A percentile compares a stretch with the other conserved stretches of the same genome.
phyloP scores from a whole-genome alignment of 1,139 yeast species.

The Protomyces lactucae-debilis region DNA sequence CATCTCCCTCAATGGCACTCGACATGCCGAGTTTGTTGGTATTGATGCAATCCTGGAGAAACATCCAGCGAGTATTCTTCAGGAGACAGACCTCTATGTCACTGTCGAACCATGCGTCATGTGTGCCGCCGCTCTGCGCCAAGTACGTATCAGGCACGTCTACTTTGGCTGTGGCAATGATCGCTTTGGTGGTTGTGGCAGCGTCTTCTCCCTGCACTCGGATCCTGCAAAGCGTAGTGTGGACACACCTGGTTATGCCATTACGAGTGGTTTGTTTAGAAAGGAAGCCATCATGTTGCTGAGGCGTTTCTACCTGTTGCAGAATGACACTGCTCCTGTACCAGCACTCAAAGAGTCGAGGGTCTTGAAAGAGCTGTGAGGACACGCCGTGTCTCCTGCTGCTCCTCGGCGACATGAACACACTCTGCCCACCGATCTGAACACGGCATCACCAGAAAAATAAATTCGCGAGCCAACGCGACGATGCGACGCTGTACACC shows the following conservation, averaged over 20 bases:
- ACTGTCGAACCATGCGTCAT: slow-evolving; percentile 97
- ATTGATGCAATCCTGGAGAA: slow-evolving; percentile 50
- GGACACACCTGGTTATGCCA: slow-evolving; percentile 46
- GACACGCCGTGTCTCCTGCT: neutral
- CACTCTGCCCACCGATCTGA: neutral
- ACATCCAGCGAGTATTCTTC: slow-evolving; percentile 43
- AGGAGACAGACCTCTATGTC: slow-evolving; percentile 64
- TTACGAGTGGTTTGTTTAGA: slow-evolving; percentile 73
- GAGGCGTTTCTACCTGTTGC: slow-evolving; percentile 58
- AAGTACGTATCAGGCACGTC: slow-evolving; percentile 65
- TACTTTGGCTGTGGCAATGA: slow-evolving; percentile 92
- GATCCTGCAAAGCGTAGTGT: slow-evolving; percentile 14
- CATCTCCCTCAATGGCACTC: slow-evolving; percentile 65
- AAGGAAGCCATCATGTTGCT: slow-evolving; percentile 77
- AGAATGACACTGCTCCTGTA: slow-evolving; percentile 59
- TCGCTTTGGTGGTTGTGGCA: slow-evolving; percentile 94
- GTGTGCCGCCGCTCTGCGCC: slow-evolving; percentile 93
- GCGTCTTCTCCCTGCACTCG: slow-evolving; percentile 60
- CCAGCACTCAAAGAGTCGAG: slow-evolving; percentile 74
- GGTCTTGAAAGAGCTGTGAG: slow-evolving; percentile 53
- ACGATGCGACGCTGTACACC: too few species aligned
- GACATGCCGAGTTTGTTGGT: slow-evolving; percentile 90
- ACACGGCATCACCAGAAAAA: neutral
- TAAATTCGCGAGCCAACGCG: too few species aligned
- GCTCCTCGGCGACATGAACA: neutral